phyloP scores from a whole-genome alignment of 805 yeast genomes.

The Candida odintsovae region DNA sequence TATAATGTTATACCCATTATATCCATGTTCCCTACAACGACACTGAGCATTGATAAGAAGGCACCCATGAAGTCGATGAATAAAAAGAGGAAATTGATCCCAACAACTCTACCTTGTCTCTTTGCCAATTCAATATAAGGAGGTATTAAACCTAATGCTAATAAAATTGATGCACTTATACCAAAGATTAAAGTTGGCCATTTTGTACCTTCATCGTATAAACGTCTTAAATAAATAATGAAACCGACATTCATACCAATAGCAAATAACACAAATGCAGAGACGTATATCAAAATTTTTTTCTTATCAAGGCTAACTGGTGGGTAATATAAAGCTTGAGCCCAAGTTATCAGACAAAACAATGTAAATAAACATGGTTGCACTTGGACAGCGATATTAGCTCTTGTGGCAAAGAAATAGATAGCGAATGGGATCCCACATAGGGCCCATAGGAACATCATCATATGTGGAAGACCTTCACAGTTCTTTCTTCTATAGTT shows the following conservation, averaged over 20 bases:
- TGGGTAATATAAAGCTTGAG: conserved; percentile 69
- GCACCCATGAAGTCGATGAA: conserved; percentile 80
- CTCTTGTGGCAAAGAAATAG: conserved; percentile 67
- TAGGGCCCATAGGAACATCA: conserved; percentile 79
- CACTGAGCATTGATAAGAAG: conserved; percentile 63
- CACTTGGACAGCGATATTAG: conserved; percentile 72
- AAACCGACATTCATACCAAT: conserved; percentile 66
- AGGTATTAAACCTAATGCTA: conserved; percentile 79
- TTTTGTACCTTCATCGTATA: conserved; percentile 41
- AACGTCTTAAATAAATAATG: conserved; percentile 60
- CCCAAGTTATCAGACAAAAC: conserved; percentile 62
- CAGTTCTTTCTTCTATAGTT: conserved; percentile 75
- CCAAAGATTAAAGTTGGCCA: conserved; percentile 88
- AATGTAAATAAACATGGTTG: conserved; percentile 85
- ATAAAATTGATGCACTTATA: conserved; percentile 65
- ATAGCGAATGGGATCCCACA: conserved; percentile 81
- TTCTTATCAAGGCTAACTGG: conserved; percentile 43
- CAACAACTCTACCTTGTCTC: conserved; percentile 79
- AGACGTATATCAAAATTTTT: conserved; percentile 34
- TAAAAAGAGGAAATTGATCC: conserved; percentile 79
- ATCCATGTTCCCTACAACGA: conserved; percentile 54
- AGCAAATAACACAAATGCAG: conserved; percentile 34
- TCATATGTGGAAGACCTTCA: conserved; percentile 80
- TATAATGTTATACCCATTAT: conserved; percentile 67
- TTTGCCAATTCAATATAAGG: conserved; percentile 83